phyloP scores from a whole-genome alignment of 345 rosid species.

The Salix udensis region DNA sequence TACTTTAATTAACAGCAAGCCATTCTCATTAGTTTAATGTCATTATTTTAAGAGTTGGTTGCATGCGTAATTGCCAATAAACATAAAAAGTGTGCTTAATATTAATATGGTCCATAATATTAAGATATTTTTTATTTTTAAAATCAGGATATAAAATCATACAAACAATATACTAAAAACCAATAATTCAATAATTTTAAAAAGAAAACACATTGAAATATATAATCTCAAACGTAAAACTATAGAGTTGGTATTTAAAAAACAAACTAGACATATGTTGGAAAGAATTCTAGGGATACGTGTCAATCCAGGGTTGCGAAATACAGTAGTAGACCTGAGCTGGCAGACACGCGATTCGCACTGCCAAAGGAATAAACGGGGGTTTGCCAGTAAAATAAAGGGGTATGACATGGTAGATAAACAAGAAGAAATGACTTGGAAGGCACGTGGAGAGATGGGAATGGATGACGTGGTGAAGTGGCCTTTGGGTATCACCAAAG shows the following conservation, averaged over 20 bases:
- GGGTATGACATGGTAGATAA: background rate
- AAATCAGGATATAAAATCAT: too few relatives aligned
- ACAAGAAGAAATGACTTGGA: constrained; percentile 6
- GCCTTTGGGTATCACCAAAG: constrained; percentile 22
- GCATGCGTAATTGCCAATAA: too few relatives aligned
- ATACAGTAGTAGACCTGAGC: background rate
- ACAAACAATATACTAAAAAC: too few relatives aligned
- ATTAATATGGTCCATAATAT: too few relatives aligned
- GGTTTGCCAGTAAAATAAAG: background rate
- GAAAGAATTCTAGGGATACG: background rate
- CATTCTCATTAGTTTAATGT: too few relatives aligned
- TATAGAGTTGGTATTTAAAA: background rate
- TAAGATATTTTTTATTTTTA: too few relatives aligned
- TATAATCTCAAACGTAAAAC: too few relatives aligned
- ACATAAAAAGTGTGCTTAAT: too few relatives aligned
- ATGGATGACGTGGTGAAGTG: constrained; percentile 16
- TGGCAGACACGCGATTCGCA: constrained; percentile 13
- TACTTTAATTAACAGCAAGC: background rate
- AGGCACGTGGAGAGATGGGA: constrained; percentile 23
- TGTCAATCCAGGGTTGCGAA: background rate
- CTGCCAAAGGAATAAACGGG: constrained; percentile 8
- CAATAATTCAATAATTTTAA: too few relatives aligned
- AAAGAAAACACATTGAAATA: too few relatives aligned
- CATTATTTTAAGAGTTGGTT: background rate
- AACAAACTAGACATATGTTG: background rate